phyloP scores from a whole-genome alignment of 768 basidiomycete species.

The Agaricus blazei region DNA sequence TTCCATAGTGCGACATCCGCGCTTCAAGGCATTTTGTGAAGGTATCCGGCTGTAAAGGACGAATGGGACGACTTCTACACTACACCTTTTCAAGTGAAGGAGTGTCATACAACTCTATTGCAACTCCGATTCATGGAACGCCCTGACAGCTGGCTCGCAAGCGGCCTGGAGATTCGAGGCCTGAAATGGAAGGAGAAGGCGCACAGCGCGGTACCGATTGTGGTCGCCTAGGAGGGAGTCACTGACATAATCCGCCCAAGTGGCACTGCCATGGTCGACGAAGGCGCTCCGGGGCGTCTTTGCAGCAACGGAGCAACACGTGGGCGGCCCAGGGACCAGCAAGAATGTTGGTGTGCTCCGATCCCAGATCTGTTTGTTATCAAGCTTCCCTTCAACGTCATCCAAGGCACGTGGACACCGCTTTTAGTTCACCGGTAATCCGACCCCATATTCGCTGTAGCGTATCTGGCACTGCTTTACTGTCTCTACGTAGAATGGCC shows the following conservation, averaged over 20 bases:
- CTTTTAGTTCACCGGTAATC: constrained; percentile 16
- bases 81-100: too few species aligned
- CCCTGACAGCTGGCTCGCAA: neutral
- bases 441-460: constrained; percentile 14
- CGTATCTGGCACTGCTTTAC: constrained; percentile 29
- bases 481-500: constrained; percentile 15
- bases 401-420: constrained; percentile 18
- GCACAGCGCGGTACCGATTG: constrained; percentile 11
- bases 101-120: too few species aligned
- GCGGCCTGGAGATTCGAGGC: neutral
- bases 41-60: neutral
- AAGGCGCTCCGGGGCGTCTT: constrained; percentile 18
- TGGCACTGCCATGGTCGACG: constrained; percentile 26
- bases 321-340: constrained; percentile 13
- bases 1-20: neutral
- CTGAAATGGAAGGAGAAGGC: neutral
- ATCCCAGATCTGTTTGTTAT: constrained; percentile 15
- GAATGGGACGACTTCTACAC: too few species aligned
- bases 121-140: too few species aligned
- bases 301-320: constrained; percentile 21
- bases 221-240: neutral
- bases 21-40: neutral
- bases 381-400: constrained; percentile 6
- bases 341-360: constrained; percentile 1
- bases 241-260: constrained; percentile 4